Base-by-base conservation (phyloP, 2,329 filamentous ascomycete genomes). In the Neonectria faginata region DNA sequence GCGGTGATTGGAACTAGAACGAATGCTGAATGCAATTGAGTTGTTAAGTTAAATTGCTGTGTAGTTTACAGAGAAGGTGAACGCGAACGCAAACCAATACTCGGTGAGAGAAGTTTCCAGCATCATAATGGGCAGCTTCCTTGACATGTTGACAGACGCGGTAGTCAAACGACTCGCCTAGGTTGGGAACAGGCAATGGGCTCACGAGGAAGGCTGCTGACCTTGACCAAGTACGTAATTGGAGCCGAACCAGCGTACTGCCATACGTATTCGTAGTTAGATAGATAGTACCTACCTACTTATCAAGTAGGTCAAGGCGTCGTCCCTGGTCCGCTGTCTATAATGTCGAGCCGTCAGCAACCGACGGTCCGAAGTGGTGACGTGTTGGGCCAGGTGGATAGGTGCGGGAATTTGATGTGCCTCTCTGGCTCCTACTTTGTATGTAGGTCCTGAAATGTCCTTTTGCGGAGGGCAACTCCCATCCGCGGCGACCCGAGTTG, bases 401-500 rank as follows among this genome's bases (percentile, higher is more conserved):
- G 29, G 12, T 51, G 48, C 31, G 29, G 48, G 48, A 51, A 51
- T 51, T 50, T 20, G 27, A 31, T 29, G 44, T 29, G 44, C 7
- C 22, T 22, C 16, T 27, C 18, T 25, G 45, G 45, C 14, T n/a
- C 36, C 36, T 39, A 25, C 25, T 25, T 25, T 5, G 25, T 25
- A 25, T 25, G 25, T 25, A 39, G 36, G 33, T 36, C 33, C 33
- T 36, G 33, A 36, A 36, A 36, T 36, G 22, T 7, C 45, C 27
- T 48, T 48, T 20, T 44, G 42, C n/a, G 18, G 45, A 27, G 25
- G 29, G 45, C 9, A 14, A 27, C 20, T 20, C 20, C 12, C 6
- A 16, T 36, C 47, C 25, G n/a, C 44, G 33, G n/a, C 36, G 45
- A 16, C 20, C 31, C 20, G 31, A 58, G 47, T 58, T 58, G 47